Evolutionary conservation across 2,329 filamentous ascomycete genomes (phyloP).

Genomic region (Byssothecium circinans): DNA sequence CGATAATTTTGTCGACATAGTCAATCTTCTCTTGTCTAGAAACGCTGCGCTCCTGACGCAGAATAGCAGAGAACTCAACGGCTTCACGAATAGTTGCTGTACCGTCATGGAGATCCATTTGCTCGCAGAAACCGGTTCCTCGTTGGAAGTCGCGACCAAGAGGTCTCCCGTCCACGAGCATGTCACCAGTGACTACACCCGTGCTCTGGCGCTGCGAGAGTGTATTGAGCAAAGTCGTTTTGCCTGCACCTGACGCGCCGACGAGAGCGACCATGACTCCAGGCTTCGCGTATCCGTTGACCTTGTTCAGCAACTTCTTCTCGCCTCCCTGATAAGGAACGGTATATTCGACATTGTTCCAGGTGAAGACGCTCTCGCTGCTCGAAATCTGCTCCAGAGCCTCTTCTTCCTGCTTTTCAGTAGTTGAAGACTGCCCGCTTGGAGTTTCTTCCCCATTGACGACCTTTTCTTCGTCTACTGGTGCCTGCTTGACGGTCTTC

Average conservation of each 20-base stretch:
- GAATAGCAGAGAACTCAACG: conserved; percentile 67
- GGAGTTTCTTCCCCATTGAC: conserved; percentile 29
- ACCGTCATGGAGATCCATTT: conserved; percentile 71
- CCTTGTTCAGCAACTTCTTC: conserved; percentile 65
- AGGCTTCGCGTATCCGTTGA: conserved; percentile 78
- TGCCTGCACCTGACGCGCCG: conserved; percentile 79
- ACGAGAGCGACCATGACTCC: conserved; percentile 79
- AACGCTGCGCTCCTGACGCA: conserved; percentile 60
- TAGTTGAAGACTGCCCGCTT: conserved; percentile 22
- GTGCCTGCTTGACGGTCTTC: conserved; percentile 52
- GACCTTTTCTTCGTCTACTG: conserved; percentile 62
- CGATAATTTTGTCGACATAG: conserved; percentile 68
- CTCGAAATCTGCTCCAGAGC: conserved; percentile 40
- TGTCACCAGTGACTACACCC: conserved; percentile 67
- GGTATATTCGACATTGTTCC: conserved; percentile 60
- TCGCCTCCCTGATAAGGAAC: conserved; percentile 68
- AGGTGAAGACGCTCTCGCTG: conserved; percentile 43
- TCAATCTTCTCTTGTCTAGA: conserved; percentile 64
- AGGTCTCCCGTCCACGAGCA: conserved; percentile 69
- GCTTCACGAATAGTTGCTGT: conserved; percentile 69
- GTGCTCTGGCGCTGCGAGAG: conserved; percentile 70
- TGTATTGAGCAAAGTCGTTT: conserved; percentile 80
- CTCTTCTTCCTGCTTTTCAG: conserved; percentile 30
- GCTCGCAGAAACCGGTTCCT: conserved; percentile 71
- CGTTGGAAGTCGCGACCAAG: conserved; percentile 67